A percentile compares a stretch with the other conserved stretches of the same genome.
Evolutionary conservation across 306 rosid species (phyloP).

Genomic region (Quercus variabilis): DNA sequence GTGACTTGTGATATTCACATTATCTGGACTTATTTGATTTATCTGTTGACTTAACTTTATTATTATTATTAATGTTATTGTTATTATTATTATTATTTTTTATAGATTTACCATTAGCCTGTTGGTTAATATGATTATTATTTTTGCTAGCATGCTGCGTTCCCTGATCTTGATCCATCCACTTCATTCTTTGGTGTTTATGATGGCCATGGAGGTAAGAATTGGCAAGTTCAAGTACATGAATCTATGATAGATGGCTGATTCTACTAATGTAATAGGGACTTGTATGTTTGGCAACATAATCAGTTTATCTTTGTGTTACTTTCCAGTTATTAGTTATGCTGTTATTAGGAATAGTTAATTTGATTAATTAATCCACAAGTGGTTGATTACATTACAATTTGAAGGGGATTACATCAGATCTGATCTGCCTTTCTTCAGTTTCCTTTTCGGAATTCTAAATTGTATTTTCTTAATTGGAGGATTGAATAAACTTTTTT

Average conservation of each 20-base stretch:
- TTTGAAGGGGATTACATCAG: background rate
- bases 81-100: background rate
- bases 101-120: slow-evolving; percentile 1
- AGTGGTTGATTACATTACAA: background rate
- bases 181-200: slow-evolving; percentile 97
- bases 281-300: background rate
- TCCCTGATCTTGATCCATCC: slow-evolving; percentile 77
- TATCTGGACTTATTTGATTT: slow-evolving; percentile 7
- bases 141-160: slow-evolving; percentile 82
- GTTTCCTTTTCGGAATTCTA: background rate
- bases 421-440: background rate
- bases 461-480: background rate
- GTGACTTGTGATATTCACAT: background rate
- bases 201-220: slow-evolving; percentile 99
- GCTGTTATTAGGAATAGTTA: background rate
- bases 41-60: slow-evolving; percentile 4
- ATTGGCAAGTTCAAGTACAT: slow-evolving; percentile 17
- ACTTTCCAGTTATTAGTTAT: background rate
- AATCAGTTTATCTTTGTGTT: background rate
- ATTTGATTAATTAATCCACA: background rate
- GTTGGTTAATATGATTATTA: slow-evolving; percentile 16
- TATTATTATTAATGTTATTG: background rate
- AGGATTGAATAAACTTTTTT: background rate
- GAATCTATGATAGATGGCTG: slow-evolving; percentile 12
- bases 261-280: slow-evolving; percentile 5